phyloP scores from a whole-genome alignment of 2,329 filamentous ascomycete genomes.

The Aciculosporium take region DNA sequence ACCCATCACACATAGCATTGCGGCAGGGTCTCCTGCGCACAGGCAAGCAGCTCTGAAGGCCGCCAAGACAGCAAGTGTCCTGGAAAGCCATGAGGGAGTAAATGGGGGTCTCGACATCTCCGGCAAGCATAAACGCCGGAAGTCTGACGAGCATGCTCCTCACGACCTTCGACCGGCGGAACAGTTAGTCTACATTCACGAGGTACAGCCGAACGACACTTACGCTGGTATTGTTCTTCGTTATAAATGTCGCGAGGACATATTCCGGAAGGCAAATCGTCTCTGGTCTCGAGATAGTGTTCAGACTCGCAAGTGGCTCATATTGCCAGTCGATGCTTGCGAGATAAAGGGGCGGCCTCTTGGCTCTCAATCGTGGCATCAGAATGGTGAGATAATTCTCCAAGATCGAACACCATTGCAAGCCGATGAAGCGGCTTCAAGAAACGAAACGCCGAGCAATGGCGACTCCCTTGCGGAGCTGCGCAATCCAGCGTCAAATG shows the following conservation, averaged over 20 bases:
- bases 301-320: slow-evolving; percentile 65
- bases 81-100: slow-evolving; percentile 47
- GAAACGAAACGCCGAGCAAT: slow-evolving; percentile 18
- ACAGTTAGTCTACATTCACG: slow-evolving; percentile 80
- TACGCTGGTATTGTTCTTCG: slow-evolving; percentile 82
- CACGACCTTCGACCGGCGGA: slow-evolving; percentile 50
- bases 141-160: slow-evolving; percentile 46
- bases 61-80: slow-evolving; percentile 41
- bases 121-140: slow-evolving; percentile 49
- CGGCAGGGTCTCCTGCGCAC: slow-evolving; percentile 37
- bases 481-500: slow-evolving; percentile 16
- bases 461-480: slow-evolving; percentile 27
- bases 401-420: slow-evolving; percentile 32
- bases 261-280: slow-evolving; percentile 75
- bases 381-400: slow-evolving; percentile 32
- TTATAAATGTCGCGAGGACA: slow-evolving; percentile 73
- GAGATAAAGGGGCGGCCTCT: slow-evolving; percentile 62
- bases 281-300: slow-evolving; percentile 91
- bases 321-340: slow-evolving; percentile 82
- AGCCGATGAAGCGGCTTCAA: slow-evolving; percentile 13
- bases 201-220: slow-evolving; percentile 69
- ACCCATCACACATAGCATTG: slow-evolving; percentile 33
- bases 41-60: slow-evolving; percentile 41
- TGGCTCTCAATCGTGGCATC: slow-evolving; percentile 32
- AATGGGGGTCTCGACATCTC: slow-evolving; percentile 42